These are phyloP conservation scores for Verbena officinalis DNA, from an alignment of 257 asterid species.

Conservation along the genomic window DNA sequence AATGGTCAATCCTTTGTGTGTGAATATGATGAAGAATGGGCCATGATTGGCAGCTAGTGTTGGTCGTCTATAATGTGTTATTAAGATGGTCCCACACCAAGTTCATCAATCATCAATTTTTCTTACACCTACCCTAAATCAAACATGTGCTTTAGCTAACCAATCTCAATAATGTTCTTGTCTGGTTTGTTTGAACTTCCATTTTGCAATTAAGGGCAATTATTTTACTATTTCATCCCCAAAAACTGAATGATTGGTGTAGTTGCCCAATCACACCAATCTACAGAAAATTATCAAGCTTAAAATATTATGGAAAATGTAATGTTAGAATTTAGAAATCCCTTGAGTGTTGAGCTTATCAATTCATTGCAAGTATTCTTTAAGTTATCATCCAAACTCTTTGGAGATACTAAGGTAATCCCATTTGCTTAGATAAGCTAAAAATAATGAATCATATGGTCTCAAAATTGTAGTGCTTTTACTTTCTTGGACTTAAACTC, in stretches of 20 bases:
- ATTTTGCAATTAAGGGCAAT: not conserved
- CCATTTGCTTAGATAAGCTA: not conserved
- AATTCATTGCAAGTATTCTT: not conserved
- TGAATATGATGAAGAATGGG: slow-evolving; percentile 13
- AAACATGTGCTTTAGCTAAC: slow-evolving; percentile 25
- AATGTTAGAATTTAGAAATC: too few relatives aligned
- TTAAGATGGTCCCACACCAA: slow-evolving; percentile 20
- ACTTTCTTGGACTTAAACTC: too few relatives aligned
- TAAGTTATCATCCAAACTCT: not conserved
- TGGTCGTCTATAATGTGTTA: slow-evolving; percentile 13
- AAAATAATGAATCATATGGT: not conserved
- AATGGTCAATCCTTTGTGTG: not conserved
- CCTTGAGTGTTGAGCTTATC: not conserved
- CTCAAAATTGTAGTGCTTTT: not conserved
- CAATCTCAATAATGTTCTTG: slow-evolving; percentile 35
- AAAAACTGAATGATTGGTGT: not conserved
- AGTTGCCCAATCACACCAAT: slow-evolving; percentile 5
- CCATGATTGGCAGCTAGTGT: slow-evolving; percentile 10
- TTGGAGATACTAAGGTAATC: not conserved
- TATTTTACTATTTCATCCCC: slow-evolving; percentile 4
- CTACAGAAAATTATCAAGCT: not conserved
- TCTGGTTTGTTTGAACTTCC: slow-evolving; percentile 14
- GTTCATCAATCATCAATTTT: slow-evolving; percentile 28
- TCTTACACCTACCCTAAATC: slow-evolving; percentile 36
- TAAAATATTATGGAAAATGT: not conserved